Base-by-base conservation (phyloP, 2,329 filamentous ascomycete species). In the Colletotrichum destructivum region DNA sequence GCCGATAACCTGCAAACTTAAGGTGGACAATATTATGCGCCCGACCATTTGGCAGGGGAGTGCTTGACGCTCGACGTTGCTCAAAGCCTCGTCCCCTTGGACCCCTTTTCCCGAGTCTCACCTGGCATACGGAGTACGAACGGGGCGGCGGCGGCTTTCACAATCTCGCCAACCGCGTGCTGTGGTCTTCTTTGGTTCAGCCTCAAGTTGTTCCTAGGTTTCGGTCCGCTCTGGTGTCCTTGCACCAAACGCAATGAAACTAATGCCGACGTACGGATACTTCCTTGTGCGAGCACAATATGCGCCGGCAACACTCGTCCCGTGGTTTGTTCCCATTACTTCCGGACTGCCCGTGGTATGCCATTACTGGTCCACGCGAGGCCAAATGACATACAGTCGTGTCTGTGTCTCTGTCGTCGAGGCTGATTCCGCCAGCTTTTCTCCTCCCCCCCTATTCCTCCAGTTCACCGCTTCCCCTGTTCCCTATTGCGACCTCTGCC, bases 71-170 rank as follows among this genome's bases (percentile, higher is more conserved):
- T 15, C 21, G n/a, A 38, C 46, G 18, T 23, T 51, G 13, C 31
- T 38, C 56, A 40, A 42, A 21, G 40, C 55, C 44, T 23, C 42
- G 49, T 56, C 35, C 38, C 46, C 47, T 18, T 18, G 68, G 68
- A 62, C 56, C 57, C 68, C 26, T 55, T 56, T 38, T 49, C n/a
- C 57, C 11, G 31, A 49, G 59, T 51, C 59, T 51, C 68, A 57
- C 31, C 63, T 62, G 35, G 35, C 62, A 18, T 46, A 52, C 42
- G 38, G 8, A 31, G 31, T 31, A 31, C 31, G 31, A 31, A 63
- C 35, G 51, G 62, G 56, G 49, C 68, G 23, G n/a, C 12, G 40
- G 13, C 52, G 35, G 42, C 57, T 23, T 49, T 26, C 49, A 55
- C 35, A 52, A 52, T 68, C 21, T 54, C 44, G 46, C 47, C 59